Conservation (phyloP, 768 basidiomycete species). For the Asterophora lycoperdoides region DNA sequence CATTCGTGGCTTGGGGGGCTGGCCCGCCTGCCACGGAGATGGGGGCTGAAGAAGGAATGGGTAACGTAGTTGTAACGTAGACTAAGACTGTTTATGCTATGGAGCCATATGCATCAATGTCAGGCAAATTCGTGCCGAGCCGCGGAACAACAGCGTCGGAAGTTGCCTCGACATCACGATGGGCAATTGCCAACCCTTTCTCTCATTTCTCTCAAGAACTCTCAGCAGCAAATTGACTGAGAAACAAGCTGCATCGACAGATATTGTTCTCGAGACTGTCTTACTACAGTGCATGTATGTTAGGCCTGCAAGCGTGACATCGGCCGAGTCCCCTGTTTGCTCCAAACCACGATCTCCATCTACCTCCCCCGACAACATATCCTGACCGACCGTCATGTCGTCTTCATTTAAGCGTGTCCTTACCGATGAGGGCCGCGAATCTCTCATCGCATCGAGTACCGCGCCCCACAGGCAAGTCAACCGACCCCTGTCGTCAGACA, state of each 20-base stretch:
- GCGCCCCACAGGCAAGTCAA: slow-evolving; percentile 13
- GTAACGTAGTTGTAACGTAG: slow-evolving; percentile 9
- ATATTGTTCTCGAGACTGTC: too few species aligned
- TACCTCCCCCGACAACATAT: not conserved
- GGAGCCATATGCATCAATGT: slow-evolving; percentile 6
- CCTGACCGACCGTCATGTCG: slow-evolving; percentile 6
- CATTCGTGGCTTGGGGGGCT: slow-evolving; percentile 24
- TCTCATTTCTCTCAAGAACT: too few species aligned
- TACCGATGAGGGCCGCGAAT: slow-evolving; percentile 22
- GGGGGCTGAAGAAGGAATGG: slow-evolving; percentile 7
- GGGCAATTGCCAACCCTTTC: not conserved
- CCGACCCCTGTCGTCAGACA: not conserved
- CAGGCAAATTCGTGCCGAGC: slow-evolving; percentile 14
- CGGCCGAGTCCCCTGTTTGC: not conserved
- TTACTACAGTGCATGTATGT: too few species aligned
- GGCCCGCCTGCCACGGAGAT: slow-evolving; percentile 17
- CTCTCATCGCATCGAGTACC: slow-evolving; percentile 14
- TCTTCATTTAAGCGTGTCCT: slow-evolving; percentile 25
- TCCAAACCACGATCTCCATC: not conserved
- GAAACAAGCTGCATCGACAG: too few species aligned
- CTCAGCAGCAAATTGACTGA: not conserved
- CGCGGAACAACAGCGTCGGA: slow-evolving; percentile 11
- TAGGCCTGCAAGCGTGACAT: not conserved
- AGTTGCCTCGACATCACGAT: slow-evolving; percentile 2
- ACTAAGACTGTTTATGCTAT: slow-evolving; percentile 6